Conservation (phyloP, 23 red algal species). For the Pyropia yezoensis region DNA sequence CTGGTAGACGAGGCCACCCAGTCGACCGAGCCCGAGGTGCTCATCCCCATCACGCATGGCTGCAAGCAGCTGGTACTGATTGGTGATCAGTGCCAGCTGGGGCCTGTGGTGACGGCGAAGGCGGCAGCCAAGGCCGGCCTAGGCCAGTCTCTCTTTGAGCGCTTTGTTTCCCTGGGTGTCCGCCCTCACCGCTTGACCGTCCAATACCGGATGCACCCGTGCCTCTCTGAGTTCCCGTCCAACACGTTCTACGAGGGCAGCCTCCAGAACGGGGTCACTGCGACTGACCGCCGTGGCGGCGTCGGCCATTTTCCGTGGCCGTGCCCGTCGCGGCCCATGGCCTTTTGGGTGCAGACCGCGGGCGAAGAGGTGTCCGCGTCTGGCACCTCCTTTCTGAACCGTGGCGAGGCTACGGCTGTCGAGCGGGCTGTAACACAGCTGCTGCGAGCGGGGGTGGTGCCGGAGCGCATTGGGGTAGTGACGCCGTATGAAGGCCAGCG, state of each 20-base stretch:
- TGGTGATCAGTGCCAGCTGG: conserved; percentile 76
- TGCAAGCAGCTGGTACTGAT: conserved; percentile 94
- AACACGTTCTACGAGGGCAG: conserved; percentile 87
- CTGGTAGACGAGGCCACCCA: conserved; percentile 90
- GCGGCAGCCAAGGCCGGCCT: conserved; percentile 78
- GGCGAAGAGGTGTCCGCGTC: conserved; percentile 92
- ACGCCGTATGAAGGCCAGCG: conserved; percentile 96
- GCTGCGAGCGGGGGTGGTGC: conserved; percentile 51
- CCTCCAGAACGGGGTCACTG: conserved; percentile 87
- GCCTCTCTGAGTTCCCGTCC: conserved; percentile 76
- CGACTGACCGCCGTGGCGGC: conserved; percentile 55
- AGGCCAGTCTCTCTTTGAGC: conserved; percentile 90
- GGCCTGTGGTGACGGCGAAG: conserved; percentile 80
- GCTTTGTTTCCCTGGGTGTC: conserved; percentile 65
- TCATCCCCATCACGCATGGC: conserved; percentile 84
- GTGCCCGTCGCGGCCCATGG: conserved; percentile 52
- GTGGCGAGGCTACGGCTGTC: conserved; percentile 69
- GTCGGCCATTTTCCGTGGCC: conserved; percentile 73
- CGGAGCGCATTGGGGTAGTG: conserved; percentile 82
- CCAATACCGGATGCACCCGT: conserved; percentile 99
- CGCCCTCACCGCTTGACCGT: conserved; percentile 73
- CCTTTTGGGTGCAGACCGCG: conserved; percentile 83
- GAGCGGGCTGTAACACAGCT: conserved; percentile 87
- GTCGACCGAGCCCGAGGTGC: conserved; percentile 70
- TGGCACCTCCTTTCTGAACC: conserved; percentile 86